Evolutionary conservation across 192 early-diverging fungal species (phyloP), one percentile per base, ranked within the genome.

Genomic region (Phycomyces nitens): DNA sequence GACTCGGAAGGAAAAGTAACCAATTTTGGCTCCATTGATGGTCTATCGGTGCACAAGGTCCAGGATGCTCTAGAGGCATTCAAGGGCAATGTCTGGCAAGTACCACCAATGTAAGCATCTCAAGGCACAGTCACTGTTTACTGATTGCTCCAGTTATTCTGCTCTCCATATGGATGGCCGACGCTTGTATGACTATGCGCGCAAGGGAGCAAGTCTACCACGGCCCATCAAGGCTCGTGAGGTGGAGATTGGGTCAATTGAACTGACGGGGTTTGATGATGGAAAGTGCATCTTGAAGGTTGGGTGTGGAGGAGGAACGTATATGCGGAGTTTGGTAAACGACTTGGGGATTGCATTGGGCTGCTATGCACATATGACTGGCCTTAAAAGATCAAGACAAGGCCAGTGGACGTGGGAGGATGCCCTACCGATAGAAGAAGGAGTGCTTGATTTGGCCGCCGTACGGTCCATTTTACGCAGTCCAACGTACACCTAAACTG

Each of bases 131-230:
- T 22, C 16, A 53, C 21, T 43, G 22, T 16, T 38, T 40, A 14
- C n/a, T 18, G 8, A 9, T 44, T 43, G 21, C 14, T 41, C 18
- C 52, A 84, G 83, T 23, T 85, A 89, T 68, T 89, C 88, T 49
- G 89, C 88, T 0, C 60, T 90, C 16, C 79, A 71, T 27, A 75
- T 92, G 38, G 78, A 89, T 41, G 90, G 90, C 21, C 83, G 84
- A 58, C 63, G 85, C 24, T 65, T 92, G 10, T 89, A 90, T 55
- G 83, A 90, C 16, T 90, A 90, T 67, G 88, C 89, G 0, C 79
- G 89, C 7, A 64, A 69, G 14, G 84, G 82, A 1, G 53, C 72
- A 9, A 42, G 49, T 18, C 54, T 82, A 51, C 83, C 83, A 16
- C 50, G 62, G 49, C 61, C 69, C 7, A 79, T 80, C 24, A 56